Evolutionary conservation across 1,284 basidiomycete species (phyloP).

Genomic region (Sparassis latifolia): DNA sequence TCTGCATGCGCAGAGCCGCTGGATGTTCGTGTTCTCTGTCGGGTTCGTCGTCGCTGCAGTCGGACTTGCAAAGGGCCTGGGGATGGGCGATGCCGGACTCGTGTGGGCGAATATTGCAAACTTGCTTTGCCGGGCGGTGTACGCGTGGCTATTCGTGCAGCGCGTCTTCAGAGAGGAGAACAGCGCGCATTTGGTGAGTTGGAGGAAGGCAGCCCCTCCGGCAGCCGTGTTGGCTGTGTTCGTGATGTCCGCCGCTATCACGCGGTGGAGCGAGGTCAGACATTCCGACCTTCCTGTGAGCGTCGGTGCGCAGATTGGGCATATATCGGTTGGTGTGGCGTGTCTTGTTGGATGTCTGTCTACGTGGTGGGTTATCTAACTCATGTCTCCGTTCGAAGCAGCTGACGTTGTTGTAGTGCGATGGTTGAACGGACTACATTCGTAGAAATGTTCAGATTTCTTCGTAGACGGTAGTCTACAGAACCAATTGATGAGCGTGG

Average conservation of each 20-base stretch:
- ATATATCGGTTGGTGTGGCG: slow-evolving; percentile 22
- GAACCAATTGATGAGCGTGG: too few relatives aligned
- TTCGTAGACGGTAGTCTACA: slow-evolving; percentile 6
- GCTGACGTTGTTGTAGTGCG: slow-evolving; percentile 5
- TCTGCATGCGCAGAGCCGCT: slow-evolving; percentile 59
- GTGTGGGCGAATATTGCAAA: slow-evolving; percentile 73
- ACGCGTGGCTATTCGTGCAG: slow-evolving; percentile 33
- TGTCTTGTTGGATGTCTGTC: slow-evolving; percentile 22
- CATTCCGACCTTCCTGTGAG: slow-evolving; percentile 13
- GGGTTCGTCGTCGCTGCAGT: slow-evolving; percentile 53
- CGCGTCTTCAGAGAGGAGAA: slow-evolving; percentile 21
- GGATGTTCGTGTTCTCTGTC: slow-evolving; percentile 65
- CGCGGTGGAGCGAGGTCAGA: slow-evolving; percentile 20
- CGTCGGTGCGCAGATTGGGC: slow-evolving; percentile 20
- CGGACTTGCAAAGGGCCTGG: slow-evolving; percentile 37
- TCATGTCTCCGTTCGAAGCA: not conserved
- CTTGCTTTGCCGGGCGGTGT: slow-evolving; percentile 51
- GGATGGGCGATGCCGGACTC: slow-evolving; percentile 62
- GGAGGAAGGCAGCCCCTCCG: slow-evolving; percentile 22
- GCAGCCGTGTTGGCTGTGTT: slow-evolving; percentile 21
- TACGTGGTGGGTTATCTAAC: slow-evolving; percentile 23
- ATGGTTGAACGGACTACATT: slow-evolving; percentile 12
- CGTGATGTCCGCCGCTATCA: slow-evolving; percentile 18
- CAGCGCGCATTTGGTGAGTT: slow-evolving; percentile 10
- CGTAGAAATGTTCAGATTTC: slow-evolving; percentile 3